Base-by-base conservation (phyloP, 306 rosid genomes). In the Adenanthera pavonina region DNA sequence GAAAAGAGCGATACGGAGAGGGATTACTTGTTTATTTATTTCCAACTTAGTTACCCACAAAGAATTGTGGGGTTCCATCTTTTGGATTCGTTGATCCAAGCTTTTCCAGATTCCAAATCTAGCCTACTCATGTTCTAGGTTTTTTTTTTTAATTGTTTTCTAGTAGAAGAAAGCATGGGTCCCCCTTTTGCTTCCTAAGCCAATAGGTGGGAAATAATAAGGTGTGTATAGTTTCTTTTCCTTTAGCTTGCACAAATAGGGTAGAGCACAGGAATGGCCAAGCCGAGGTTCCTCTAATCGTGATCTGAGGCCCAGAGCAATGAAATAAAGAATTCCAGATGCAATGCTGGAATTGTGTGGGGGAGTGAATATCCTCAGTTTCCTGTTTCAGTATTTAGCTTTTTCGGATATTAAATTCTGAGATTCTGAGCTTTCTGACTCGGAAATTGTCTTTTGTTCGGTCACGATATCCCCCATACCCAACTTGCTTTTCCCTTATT, bases 401-500 rank as follows among this genome's bases (percentile, higher is more conserved):
- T 82, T 85, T 78, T 54, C 80, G 77, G 54, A 54, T 81, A 64
- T 62, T 53, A 81, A 88, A 86, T 83, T 69, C 75, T 48, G 41
- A 81, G 86, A 89, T 92, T 92, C 97, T 81, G 82, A 86, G 77
- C 90, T 80, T 92, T 89, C 86, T 80, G 90, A 89, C 89, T 91
- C 95, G 88, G 94, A 86, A 75, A 53, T 71, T 90, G 93, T 86
- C 88, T 34, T 89, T 78, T 85, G 80, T 87, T 82, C 80, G 73
- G 78, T 78, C 86, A 86, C 83, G 44, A 71, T 62, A 79, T 69
- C 78, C 68, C 43, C 77, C 12, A n/a, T 19, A 35, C 34, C 72
- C 80, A 86, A 84, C 71, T 53, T 86, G 79, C 82, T 19, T 79
- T 40, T 53, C 49, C 35, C 36, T 76, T 74, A 57, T 51, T 83